These are phyloP conservation scores for Globisporangium spinosum DNA, from an alignment of 352 stramenopile genomes.

Conservation along the genomic window DNA sequence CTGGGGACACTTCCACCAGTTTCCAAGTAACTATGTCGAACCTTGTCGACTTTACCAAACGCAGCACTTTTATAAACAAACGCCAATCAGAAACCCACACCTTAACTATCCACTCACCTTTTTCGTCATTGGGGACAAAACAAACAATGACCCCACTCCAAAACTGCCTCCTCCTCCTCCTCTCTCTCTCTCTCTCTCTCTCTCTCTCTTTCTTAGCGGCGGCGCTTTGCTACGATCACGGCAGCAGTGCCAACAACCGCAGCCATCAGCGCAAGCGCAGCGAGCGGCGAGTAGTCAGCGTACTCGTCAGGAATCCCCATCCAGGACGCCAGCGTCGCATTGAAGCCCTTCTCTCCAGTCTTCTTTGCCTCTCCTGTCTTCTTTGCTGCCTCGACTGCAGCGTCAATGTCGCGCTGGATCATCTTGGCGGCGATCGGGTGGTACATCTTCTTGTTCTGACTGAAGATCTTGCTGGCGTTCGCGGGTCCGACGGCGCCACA, in stretches of 20 bases:
- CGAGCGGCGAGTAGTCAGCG: not conserved
- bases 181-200: not conserved
- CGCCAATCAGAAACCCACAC: not conserved
- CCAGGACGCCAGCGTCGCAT: constrained; percentile 1
- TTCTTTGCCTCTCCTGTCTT: not conserved
- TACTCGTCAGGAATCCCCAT: constrained; percentile 1
- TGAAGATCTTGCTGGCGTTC: constrained; percentile 32
- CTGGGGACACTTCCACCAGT: too few relatives aligned
- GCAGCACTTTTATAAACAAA: not conserved
- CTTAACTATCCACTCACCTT: not conserved
- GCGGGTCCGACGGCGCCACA: constrained; percentile 30
- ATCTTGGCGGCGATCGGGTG: constrained; percentile 73
- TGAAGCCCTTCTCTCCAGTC: not conserved
- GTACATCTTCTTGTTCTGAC: constrained; percentile 55
- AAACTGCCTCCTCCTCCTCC: not conserved
- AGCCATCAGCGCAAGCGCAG: not conserved
- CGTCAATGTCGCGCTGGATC: constrained; percentile 53
- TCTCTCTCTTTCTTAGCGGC: not conserved
- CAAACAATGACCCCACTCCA: not conserved
- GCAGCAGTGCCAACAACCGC: constrained; percentile 1
- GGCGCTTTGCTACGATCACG: not conserved
- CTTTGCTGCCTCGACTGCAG: not conserved
- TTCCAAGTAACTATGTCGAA: too few relatives aligned
- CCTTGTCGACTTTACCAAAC: too few relatives aligned
- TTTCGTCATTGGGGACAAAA: not conserved